Conservation (phyloP, 2,329 filamentous ascomycete species). For the Cucurbitaria berberidis region DNA sequence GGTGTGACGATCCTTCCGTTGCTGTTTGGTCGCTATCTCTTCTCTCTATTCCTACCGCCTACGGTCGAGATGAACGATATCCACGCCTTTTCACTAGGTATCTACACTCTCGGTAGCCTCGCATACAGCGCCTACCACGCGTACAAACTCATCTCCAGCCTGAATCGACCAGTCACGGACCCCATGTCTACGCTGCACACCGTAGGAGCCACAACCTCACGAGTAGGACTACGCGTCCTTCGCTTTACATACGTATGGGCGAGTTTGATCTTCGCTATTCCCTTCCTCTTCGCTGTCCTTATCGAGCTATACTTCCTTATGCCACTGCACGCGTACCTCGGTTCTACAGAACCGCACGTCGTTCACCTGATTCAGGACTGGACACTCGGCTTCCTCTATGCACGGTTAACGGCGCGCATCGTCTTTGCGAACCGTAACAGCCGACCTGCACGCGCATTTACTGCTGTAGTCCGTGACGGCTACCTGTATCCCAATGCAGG, state of each 20-base stretch:
- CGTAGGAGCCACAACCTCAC: conserved; percentile 34
- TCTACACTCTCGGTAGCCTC: conserved; percentile 76
- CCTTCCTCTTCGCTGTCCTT: conserved; percentile 77
- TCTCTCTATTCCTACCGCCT: conserved; percentile 73
- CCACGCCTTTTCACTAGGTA: conserved; percentile 90
- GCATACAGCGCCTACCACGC: conserved; percentile 61
- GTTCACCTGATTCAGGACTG: conserved; percentile 91
- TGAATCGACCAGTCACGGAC: conserved; percentile 35
- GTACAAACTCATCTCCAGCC: conserved; percentile 55
- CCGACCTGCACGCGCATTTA: conserved; percentile 75
- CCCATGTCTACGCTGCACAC: conserved; percentile 40
- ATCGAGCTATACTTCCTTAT: conserved; percentile 89
- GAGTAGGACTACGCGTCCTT: conserved; percentile 46
- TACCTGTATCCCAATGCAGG: conserved; percentile 79
- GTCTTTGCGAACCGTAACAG: conserved; percentile 72
- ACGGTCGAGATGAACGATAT: conserved; percentile 81
- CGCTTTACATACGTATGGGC: conserved; percentile 75
- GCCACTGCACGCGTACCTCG: conserved; percentile 77
- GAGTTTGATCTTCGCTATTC: conserved; percentile 78
- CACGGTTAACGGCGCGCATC: conserved; percentile 77
- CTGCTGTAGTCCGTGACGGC: conserved; percentile 71
- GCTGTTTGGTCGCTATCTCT: conserved; percentile 79
- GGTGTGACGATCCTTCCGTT: conserved; percentile 85
- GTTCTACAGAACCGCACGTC: conserved; percentile 64
- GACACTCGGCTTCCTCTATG: conserved; percentile 89